Conservation (phyloP, 108 stramenopile species). For the Skeletonema menzelii region DNA sequence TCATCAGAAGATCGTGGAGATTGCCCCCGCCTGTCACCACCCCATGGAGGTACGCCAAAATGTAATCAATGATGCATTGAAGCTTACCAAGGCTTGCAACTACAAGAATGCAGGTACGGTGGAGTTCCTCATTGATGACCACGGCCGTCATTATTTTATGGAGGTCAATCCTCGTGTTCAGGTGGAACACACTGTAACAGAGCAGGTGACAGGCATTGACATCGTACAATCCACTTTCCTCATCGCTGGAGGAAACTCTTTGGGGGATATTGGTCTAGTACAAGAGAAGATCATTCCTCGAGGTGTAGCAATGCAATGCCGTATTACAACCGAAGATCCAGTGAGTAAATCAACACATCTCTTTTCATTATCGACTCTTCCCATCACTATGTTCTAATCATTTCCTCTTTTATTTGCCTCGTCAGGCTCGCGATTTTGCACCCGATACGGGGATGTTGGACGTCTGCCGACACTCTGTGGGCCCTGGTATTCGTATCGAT, state of each 20-base stretch:
- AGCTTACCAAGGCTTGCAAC: conserved; percentile 75
- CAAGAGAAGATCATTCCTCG: conserved; percentile 64
- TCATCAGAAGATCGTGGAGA: conserved; percentile 89
- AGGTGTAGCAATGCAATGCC: conserved; percentile 81
- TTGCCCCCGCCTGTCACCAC: conserved; percentile 60
- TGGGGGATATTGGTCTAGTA: conserved; percentile 57
- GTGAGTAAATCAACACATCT: neutral
- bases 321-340: conserved; percentile 63
- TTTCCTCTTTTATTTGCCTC: neutral
- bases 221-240: conserved; percentile 65
- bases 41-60: conserved; percentile 55
- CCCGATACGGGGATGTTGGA: conserved; percentile 67
- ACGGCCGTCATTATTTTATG: conserved; percentile 77
- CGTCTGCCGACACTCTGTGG: conserved; percentile 62
- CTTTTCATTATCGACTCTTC: neutral
- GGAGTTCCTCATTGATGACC: conserved; percentile 92
- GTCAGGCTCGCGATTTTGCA: conserved; percentile 49
- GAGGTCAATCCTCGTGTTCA: conserved; percentile 86
- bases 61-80: conserved; percentile 73
- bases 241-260: conserved; percentile 62
- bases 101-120: conserved; percentile 88
- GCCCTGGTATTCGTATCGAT: conserved; percentile 71
- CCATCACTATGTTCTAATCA: neutral
- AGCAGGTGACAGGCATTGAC: conserved; percentile 79
- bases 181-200: conserved; percentile 90